Evolutionary conservation across 2,329 filamentous ascomycete genomes (phyloP).

Genomic region (Fusarium chlamydosporum): DNA sequence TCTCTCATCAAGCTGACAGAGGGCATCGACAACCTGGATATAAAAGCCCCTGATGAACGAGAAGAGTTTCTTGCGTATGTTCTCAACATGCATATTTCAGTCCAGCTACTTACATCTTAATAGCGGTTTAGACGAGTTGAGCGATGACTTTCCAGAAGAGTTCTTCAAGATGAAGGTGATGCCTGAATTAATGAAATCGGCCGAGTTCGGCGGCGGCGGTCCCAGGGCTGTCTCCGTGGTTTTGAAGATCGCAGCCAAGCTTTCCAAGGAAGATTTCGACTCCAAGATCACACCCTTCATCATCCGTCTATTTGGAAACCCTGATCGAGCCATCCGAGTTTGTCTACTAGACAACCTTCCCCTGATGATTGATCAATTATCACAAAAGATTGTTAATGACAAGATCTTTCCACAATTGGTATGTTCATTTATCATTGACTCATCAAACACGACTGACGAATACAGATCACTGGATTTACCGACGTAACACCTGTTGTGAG

Average conservation of each 20-base stretch:
- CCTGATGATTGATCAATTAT: slow-evolving; percentile 89
- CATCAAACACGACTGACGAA: slow-evolving; percentile 46
- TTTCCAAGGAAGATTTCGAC: slow-evolving; percentile 92
- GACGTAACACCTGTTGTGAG: slow-evolving; percentile 91
- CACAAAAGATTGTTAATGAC: slow-evolving; percentile 91
- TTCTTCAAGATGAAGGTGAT: slow-evolving; percentile 98
- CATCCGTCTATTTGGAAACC: slow-evolving; percentile 88
- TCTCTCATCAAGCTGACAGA: slow-evolving; percentile 92
- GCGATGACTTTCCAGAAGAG: slow-evolving; percentile 96
- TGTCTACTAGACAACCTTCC: slow-evolving; percentile 91
- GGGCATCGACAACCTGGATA: slow-evolving; percentile 90
- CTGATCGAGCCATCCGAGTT: slow-evolving; percentile 91
- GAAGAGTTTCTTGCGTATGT: slow-evolving; percentile 82
- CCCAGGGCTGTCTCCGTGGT: slow-evolving; percentile 90
- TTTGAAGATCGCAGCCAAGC: slow-evolving; percentile 89
- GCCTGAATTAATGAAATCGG: slow-evolving; percentile 95
- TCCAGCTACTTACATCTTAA: slow-evolving; percentile 49
- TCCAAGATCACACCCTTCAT: slow-evolving; percentile 86
- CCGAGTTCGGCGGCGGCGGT: slow-evolving; percentile 97
- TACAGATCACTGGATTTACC: slow-evolving; percentile 90
- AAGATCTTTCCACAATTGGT: slow-evolving; percentile 97
- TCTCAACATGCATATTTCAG: too few species aligned
- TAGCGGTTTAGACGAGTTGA: slow-evolving; percentile 83
- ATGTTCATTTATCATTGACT: slow-evolving; percentile 43
- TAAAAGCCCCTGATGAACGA: slow-evolving; percentile 87